Percentiles rank a stretch among this genome's conserved stretches.
Evolutionary conservation across 345 rosid species (phyloP).

Genomic region (Pugionium dolabratum): DNA sequence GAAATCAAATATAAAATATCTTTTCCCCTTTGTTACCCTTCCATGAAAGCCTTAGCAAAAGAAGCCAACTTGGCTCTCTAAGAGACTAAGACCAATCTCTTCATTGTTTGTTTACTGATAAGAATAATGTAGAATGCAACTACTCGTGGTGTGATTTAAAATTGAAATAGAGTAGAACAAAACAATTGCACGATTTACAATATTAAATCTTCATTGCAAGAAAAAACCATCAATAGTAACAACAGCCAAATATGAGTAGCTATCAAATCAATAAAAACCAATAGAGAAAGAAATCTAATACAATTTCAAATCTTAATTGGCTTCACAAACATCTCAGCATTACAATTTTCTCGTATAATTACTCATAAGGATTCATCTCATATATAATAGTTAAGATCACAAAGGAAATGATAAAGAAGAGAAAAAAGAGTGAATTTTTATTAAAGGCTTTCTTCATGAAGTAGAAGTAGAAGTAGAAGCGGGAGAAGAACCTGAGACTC

Average conservation of each 20-base stretch:
- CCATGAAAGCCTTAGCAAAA: constrained; percentile 19
- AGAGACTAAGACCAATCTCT: constrained; percentile 21
- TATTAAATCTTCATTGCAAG: not conserved
- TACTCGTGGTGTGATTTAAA: not conserved
- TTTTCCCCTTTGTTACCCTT: constrained; percentile 7
- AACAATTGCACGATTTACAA: no score
- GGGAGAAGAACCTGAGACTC: constrained; percentile 69
- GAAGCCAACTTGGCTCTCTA: constrained; percentile 25
- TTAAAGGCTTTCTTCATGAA: no score
- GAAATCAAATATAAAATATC: no score
- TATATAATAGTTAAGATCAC: no score
- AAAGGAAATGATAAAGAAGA: no score
- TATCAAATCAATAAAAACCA: constrained; percentile 25
- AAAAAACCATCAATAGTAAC: not conserved
- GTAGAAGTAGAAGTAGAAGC: no score
- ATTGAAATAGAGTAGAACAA: not conserved
- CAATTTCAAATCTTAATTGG: no score
- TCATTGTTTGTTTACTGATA: constrained; percentile 11
- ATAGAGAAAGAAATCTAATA: no score
- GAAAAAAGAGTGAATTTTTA: no score
- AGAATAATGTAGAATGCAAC: not conserved
- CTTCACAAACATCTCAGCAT: constrained; percentile 39
- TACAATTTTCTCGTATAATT: no score
- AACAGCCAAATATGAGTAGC: constrained; percentile 1
- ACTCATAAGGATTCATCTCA: no score